These are phyloP conservation scores for Trichoderma sp. DNA, from an alignment of 2,329 filamentous ascomycete genomes.

Conservation along the genomic window DNA sequence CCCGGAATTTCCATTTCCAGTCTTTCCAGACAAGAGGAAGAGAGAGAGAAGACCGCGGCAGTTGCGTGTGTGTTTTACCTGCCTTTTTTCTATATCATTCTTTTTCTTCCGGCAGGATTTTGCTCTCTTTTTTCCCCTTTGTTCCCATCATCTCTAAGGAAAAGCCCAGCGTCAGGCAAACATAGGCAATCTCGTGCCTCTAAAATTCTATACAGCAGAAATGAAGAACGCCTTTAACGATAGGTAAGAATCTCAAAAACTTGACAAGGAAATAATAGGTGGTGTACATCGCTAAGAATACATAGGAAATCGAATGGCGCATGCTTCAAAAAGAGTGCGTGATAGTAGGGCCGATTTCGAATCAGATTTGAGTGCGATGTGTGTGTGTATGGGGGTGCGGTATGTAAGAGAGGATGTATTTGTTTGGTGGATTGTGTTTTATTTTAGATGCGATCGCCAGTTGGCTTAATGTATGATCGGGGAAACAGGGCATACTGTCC, in stretches of 20 bases:
- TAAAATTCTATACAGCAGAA: conserved; percentile 13
- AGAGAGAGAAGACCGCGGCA: not conserved
- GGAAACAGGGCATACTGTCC: conserved; percentile 52
- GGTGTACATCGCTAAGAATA: conserved; percentile 5
- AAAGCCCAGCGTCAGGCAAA: conserved; percentile 49
- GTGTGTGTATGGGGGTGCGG: not conserved
- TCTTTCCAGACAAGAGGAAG: not conserved
- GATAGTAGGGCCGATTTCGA: not conserved
- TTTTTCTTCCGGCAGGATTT: not conserved
- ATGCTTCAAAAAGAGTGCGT: not conserved
- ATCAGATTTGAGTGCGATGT: not conserved
- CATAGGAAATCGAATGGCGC: conserved; percentile 15
- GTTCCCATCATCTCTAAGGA: conserved; percentile 22
- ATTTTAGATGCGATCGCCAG: conserved; percentile 36
- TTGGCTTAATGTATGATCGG: conserved; percentile 35
- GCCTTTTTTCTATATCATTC: not conserved
- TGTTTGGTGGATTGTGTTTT: not conserved
- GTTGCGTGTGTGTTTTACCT: not conserved
- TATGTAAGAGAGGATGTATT: not conserved
- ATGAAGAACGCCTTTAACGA: conserved; percentile 14
- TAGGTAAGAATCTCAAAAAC: not conserved
- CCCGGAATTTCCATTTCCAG: not conserved
- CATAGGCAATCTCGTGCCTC: conserved; percentile 48
- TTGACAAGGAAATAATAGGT: not conserved
- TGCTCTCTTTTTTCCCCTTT: not conserved